Evolutionary conservation across 192 early-diverging fungal genomes (phyloP), one percentile per base, ranked within the genome.

Genomic region (Umbelopsis vinacea): DNA sequence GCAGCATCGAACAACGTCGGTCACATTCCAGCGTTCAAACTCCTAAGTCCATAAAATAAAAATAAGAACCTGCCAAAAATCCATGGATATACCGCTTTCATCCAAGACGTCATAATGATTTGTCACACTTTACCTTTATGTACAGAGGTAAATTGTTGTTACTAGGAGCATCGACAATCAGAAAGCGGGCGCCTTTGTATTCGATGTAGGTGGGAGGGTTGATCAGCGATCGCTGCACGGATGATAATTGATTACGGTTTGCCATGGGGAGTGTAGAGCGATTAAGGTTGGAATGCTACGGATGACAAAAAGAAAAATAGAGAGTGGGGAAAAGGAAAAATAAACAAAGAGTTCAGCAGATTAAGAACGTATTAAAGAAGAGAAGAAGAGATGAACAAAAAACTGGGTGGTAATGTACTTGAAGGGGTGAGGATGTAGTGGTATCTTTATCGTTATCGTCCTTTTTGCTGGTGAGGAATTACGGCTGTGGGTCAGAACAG

Each of bases 1-100:
- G 72, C 94, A 94, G 2, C 90, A 91, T n/a, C 94, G 85, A 17
- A 95, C 92, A 14, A 95, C 90, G 55, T 95, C 92, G 17, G 84
- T 90, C 4, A 90, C 89, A 46, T 83, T 75, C 52, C 87, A 86
- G 47, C 80, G 79, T 55, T 84, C 78, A 55, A 95, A 85, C 83
- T 95, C 92, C 88, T 91, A 69, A 23, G 55, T 57, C 23, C 68
- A 19, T 8, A 6, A 66, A 47, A 35, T 17, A 7, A 26, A 46
- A 60, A 45, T 19, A 72, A 72, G 45, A 2, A 71, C 11, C 40
- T 43, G 40, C 6, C 11, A 43, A 43, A 43, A 12, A 74, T n/a
- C 29, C 29, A 29, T 29, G 29, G 29, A 29, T 29, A 29, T 54
- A 54, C 26, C 23, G 22, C 15, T 43, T 68, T n/a, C 37, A n/a